Evolutionary conservation across 1,284 basidiomycete species (phyloP), one percentile per base, ranked within the genome.

Genomic region (Phellopilus nigrolimitatus): DNA sequence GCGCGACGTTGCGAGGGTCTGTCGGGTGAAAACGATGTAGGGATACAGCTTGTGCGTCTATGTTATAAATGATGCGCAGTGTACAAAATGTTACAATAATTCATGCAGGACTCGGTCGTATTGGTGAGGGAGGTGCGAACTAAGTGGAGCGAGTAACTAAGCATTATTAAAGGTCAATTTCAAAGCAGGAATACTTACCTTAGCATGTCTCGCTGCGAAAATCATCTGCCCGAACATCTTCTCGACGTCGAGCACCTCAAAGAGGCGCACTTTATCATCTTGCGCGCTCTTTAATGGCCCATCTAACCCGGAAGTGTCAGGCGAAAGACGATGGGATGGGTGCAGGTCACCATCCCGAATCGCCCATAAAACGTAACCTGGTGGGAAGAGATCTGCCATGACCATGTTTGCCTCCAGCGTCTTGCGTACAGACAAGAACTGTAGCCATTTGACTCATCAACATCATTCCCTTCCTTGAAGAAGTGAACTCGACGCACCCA

Each of bases 341-440:
- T 80, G 76, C 22, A 87, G 62, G 62, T 88, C 84, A 25, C 76
- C 76, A 49, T 86, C 78, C 48, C 82, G 75, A 60, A 91, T 71
- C 3, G 83, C 85, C 84, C 88, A 91, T 30, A 89, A 71, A 8
- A 91, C 80, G 4, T 83, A 76, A 1, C 90, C 90, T 0, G 89
- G 85, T 3, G 90, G 90, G 60, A 79, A 91, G 61, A 90, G 75
- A 60, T 84, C 77, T 5, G 80, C 71, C 68, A 77, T 79, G 47
- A 80, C 78, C 89, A 92, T 91, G 57, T 88, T 91, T 22, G 88
- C 89, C 64, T 91, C 88, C 0, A 92, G 73, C 3, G 88, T 89
- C 71, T 88, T 90, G 25, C 90, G 78, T 34, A 87, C 76, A 0
- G 86, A 77, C 27, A 91, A 69, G 62, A 90, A 87, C 88, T 89